These are phyloP conservation scores for Leishmania martiniquensis DNA, from an alignment of 208 protist genomes.

Conservation along the genomic window DNA sequence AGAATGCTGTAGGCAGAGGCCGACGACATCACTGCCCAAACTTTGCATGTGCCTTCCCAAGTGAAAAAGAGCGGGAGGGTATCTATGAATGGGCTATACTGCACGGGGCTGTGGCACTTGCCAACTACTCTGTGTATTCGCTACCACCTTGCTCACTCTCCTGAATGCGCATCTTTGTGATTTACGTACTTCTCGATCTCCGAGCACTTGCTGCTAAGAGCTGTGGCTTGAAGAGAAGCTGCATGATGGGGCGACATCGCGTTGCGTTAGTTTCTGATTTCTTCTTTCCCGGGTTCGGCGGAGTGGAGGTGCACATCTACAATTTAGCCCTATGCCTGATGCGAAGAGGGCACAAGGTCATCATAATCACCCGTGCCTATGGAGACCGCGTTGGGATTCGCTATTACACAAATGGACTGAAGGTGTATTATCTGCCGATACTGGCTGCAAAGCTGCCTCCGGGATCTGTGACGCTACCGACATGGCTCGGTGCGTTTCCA, in stretches of 20 bases:
- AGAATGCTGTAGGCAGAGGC: neutral
- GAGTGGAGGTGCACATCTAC: constrained; percentile 98
- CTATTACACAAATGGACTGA: constrained; percentile 96
- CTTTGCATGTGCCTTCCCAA: neutral
- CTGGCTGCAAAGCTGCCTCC: constrained; percentile 89
- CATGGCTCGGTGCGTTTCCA: constrained; percentile 83
- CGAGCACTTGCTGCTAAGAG: neutral
- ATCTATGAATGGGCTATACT: neutral
- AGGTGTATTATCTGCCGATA: constrained; percentile 98
- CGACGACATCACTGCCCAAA: neutral
- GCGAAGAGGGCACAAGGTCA: constrained; percentile 95
- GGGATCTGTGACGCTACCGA: constrained; percentile 92
- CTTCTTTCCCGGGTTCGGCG: constrained; percentile 98
- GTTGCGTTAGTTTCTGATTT: constrained; percentile 97
- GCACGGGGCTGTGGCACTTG: neutral
- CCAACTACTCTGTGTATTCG: neutral
- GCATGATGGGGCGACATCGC: constrained; percentile 62
- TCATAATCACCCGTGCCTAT: constrained; percentile 97
- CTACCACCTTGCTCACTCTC: neutral
- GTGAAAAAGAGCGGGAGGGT: neutral
- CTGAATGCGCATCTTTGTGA: neutral
- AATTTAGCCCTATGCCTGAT: constrained; percentile 96
- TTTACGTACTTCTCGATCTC: neutral
- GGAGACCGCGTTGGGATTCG: constrained; percentile 94
- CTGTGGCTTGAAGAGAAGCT: neutral